These are phyloP conservation scores for Colletotrichum theobromicola DNA, from an alignment of 2,329 filamentous ascomycete genomes.

Conservation along the genomic window DNA sequence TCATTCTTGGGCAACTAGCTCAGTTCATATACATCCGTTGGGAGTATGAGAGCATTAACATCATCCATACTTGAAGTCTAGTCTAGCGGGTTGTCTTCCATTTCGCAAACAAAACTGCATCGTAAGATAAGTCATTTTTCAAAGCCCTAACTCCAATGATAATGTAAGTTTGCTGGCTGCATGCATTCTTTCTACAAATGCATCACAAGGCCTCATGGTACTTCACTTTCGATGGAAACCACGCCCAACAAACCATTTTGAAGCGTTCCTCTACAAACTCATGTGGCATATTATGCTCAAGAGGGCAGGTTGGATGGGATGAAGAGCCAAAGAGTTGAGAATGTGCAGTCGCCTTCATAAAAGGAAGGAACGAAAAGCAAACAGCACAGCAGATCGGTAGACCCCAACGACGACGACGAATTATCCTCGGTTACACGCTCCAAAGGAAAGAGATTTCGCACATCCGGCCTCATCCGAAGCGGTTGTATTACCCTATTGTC, in stretches of 20 bases:
- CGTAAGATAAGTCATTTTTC: too few relatives aligned
- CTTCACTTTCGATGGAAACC: too few relatives aligned
- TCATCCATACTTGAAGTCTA: too few relatives aligned
- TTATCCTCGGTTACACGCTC: neutral
- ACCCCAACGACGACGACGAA: neutral
- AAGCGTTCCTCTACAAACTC: neutral
- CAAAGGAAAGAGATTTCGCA: neutral
- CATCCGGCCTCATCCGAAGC: neutral
- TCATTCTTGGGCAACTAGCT: neutral
- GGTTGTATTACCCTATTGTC: neutral
- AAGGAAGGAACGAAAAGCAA: neutral
- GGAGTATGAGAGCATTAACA: too few relatives aligned
- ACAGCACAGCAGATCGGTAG: neutral
- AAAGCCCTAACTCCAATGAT: neutral
- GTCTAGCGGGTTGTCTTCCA: too few relatives aligned
- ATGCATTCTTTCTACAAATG: neutral
- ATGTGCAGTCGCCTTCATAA: accelerated
- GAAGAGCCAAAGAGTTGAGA: neutral
- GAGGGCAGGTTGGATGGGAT: neutral
- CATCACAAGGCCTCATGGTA: neutral
- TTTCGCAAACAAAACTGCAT: too few relatives aligned
- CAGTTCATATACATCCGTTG: too few relatives aligned
- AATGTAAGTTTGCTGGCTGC: neutral
- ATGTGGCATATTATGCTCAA: neutral
- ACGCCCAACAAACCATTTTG: neutral